Base-by-base conservation (phyloP, 805 yeast species). In the Torulaspora delbrueckii region DNA sequence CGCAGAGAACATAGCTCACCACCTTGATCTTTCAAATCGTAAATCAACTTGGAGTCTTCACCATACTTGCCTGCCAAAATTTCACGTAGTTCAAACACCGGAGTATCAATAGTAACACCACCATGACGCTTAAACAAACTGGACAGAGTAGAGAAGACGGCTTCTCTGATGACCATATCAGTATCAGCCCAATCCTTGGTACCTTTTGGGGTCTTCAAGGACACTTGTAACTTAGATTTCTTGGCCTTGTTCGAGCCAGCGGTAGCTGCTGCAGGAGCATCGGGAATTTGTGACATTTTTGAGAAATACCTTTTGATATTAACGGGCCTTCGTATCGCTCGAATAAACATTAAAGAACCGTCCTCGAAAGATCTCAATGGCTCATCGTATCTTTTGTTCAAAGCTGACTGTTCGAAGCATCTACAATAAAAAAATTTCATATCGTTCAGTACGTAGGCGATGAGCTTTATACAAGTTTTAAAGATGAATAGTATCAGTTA, bases 171-270 rank as follows among this genome's bases (percentile, higher is more conserved):
- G 32, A 89, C 85, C 98, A 93, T 93, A 66, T 93, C 99, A 65
- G 85, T 84, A 59, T 93, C 99, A 52, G 96, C 87, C 99, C 99
- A 93, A 68, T 93, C 99, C 67, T 89, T 90, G 56, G 98, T 81
- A 53, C 99, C 99, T 67, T 93, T 93, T 42, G 99, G 98, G 36
- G 95, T 88, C 68, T 93, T 93, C 63, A 93, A 74, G 51, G 85
- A 79, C 65, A 86, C 89, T 55, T 79, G 82, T 42, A 72, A 66
- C 50, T 78, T 78, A 48, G 73, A 69, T 62, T 74, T 74, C 40
- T 71, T 63, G 54, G 47, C 42, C 68, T 52, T 51, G 40, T 36
- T 40, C 13, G 48, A 42, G n/a, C 53, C 46, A 39, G 53, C 51
- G 35, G 52, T 50, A 16, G 52, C 49, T 35, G 50, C 32, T 14